Evolutionary conservation across 805 yeast genomes (phyloP), one percentile per base, ranked within the genome.

Genomic region (Wickerhamiella cacticola): DNA sequence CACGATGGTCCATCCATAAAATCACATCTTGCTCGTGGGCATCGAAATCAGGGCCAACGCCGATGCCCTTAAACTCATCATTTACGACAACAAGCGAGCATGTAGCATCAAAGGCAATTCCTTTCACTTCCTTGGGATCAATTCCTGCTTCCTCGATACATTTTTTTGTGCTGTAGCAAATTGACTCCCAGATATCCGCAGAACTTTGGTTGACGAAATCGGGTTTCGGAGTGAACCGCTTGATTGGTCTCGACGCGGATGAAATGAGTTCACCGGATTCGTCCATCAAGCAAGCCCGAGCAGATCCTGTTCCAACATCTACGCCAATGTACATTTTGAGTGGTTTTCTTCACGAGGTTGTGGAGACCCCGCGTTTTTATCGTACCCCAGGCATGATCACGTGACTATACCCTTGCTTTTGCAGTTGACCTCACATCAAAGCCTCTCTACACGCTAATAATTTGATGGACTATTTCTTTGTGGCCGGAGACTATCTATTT

Each of bases 1-100:
- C 96, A 53, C 98, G 75, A 65, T 92, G 98, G 68, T 92, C 98
- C 97, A 92, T 89, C 98, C 98, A 92, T 53, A 92, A 67, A 46
- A 92, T 78, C 58, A 92, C 80, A 64, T 92, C 87, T 61, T 88
- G 94, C 52, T 73, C 74, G 41, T 68, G 55, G 57, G 85, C 79
- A 28, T 65, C 53, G 62, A 85, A 89, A 61, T 88, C 84, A 1
- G 98, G 97, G 8, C 98, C 98, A 13, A 87, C 97, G 1, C 82
- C 85, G 39, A 85, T 72, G 3, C 95, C 94, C 42, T 69, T 62
- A 56, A 82, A 83, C 41, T 73, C 69, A 54, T 80, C 82, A 52
- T 78, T 72, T 31, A 88, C 69, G 1, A 79, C 95, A 12, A 87
- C 95, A 50, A 92, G 70, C 2, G 97, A 92, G 63, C 98, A 92